Conservation (phyloP, 345 rosid species). For the Atalantia buxifolia region DNA sequence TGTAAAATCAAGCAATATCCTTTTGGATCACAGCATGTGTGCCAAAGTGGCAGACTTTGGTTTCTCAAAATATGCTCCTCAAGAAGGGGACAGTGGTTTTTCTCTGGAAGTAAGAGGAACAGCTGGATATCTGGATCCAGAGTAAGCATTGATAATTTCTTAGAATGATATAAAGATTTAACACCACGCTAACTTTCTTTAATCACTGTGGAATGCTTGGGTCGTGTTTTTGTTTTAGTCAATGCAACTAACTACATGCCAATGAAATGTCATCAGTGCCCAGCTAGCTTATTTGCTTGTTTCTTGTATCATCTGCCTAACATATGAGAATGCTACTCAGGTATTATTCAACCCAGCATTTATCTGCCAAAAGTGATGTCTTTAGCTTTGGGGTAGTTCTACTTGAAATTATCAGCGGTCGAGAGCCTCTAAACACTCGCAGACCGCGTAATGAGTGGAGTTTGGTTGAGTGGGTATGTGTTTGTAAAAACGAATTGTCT, state of each 20-base stretch:
- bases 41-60: conserved; percentile 76
- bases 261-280: neutral
- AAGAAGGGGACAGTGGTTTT: conserved; percentile 67
- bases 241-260: neutral
- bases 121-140: conserved; percentile 76
- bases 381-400: conserved; percentile 73
- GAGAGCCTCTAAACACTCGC: conserved; percentile 65
- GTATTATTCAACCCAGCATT: conserved; percentile 66
- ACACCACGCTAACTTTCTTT: neutral
- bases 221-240: neutral
- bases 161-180: no score
- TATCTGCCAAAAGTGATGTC: conserved; percentile 70
- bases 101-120: conserved; percentile 78
- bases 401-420: conserved; percentile 60
- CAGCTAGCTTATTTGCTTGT: neutral
- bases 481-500: neutral
- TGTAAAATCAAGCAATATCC: conserved; percentile 75
- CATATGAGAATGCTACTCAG: conserved; percentile 20
- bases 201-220: neutral
- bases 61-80: conserved; percentile 73
- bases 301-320: neutral
- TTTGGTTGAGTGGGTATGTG: conserved; percentile 73
- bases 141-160: conserved; percentile 36
- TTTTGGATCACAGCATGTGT: conserved; percentile 65
- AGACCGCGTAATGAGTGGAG: conserved; percentile 71